Percentiles rank a stretch among this genome's conserved stretches.
Evolutionary conservation across 139 green algal species (phyloP).

Genomic region (Pleodorina starrii): DNA sequence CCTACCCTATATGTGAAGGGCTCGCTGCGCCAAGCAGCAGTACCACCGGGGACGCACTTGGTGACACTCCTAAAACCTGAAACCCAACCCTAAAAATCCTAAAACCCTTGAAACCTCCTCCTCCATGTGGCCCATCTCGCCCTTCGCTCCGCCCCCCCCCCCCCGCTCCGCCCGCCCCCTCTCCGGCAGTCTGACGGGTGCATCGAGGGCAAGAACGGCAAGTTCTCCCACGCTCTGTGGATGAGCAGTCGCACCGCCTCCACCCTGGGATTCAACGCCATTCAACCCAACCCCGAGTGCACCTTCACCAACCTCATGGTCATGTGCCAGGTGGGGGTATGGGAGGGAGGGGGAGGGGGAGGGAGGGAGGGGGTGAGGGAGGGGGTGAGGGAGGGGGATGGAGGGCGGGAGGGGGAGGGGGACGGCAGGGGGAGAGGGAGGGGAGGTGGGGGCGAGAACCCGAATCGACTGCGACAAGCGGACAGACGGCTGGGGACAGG

Average conservation of each 20-base stretch:
- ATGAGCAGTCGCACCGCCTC: constrained; percentile 67
- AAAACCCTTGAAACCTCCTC: too few relatives aligned
- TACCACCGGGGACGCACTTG: too few relatives aligned
- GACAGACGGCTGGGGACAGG: too few relatives aligned
- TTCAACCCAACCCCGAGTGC: constrained; percentile 65
- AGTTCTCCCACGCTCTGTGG: constrained; percentile 70
- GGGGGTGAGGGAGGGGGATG: neutral
- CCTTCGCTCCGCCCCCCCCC: too few relatives aligned
- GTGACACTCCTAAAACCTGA: too few relatives aligned
- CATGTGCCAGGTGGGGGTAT: constrained; percentile 65
- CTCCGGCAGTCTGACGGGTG: constrained; percentile 48
- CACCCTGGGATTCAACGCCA: constrained; percentile 69
- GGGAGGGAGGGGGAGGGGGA: neutral
- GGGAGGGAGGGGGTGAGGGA: too few relatives aligned
- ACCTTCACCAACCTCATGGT: constrained; percentile 66
- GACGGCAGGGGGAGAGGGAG: neutral
- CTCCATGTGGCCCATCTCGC: too few relatives aligned
- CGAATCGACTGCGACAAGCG: too few relatives aligned
- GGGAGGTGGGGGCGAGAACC: too few relatives aligned
- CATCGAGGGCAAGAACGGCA: constrained; percentile 55
- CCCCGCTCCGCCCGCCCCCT: neutral
- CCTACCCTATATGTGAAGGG: too few relatives aligned
- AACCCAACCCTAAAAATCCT: too few relatives aligned
- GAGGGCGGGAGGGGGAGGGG: neutral
- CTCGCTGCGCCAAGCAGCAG: too few relatives aligned